A percentile compares a stretch with the other conserved stretches of the same genome.
These are phyloP conservation scores for Buxus sempervirens DNA, from an alignment of 164 flowering plant genomes.

Conservation along the genomic window DNA sequence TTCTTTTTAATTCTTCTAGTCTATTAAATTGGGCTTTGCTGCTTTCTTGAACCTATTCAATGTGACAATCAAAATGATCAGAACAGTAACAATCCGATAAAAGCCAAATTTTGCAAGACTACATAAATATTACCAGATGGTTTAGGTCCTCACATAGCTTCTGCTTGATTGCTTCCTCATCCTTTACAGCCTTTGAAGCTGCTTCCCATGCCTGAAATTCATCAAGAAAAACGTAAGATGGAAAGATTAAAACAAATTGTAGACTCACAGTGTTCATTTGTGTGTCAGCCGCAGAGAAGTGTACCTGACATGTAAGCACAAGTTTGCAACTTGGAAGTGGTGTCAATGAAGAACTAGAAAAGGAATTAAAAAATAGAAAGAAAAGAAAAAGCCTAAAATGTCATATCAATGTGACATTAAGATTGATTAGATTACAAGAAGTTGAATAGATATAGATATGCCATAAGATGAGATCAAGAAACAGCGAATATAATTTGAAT, in stretches of 20 bases:
- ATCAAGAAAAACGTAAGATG: not conserved
- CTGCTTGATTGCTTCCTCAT: constrained; percentile 84
- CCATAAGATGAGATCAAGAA: too few relatives aligned
- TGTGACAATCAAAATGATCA: not conserved
- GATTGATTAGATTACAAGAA: too few relatives aligned
- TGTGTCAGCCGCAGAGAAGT: too few relatives aligned
- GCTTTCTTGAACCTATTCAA: constrained; percentile 83
- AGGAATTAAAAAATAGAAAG: too few relatives aligned
- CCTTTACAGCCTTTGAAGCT: constrained; percentile 69
- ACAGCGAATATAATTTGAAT: too few relatives aligned
- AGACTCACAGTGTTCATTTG: not conserved
- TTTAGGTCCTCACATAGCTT: constrained; percentile 88
- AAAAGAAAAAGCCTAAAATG: too few relatives aligned
- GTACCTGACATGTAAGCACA: too few relatives aligned
- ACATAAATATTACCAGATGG: constrained; percentile 46
- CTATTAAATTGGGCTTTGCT: constrained; percentile 63
- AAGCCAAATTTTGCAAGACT: not conserved
- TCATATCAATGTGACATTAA: too few relatives aligned
- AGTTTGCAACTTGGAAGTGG: too few relatives aligned
- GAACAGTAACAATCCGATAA: not conserved
- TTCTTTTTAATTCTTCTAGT: constrained; percentile 85
- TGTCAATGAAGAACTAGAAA: too few relatives aligned
- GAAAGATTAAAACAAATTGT: not conserved
- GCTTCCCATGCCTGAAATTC: constrained; percentile 71
- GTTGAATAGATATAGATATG: too few relatives aligned